Percentiles rank a stretch among this genome's conserved stretches.
Evolutionary conservation across 1,284 basidiomycete genomes (phyloP).

Genomic region (Boletellus deceptivus): DNA sequence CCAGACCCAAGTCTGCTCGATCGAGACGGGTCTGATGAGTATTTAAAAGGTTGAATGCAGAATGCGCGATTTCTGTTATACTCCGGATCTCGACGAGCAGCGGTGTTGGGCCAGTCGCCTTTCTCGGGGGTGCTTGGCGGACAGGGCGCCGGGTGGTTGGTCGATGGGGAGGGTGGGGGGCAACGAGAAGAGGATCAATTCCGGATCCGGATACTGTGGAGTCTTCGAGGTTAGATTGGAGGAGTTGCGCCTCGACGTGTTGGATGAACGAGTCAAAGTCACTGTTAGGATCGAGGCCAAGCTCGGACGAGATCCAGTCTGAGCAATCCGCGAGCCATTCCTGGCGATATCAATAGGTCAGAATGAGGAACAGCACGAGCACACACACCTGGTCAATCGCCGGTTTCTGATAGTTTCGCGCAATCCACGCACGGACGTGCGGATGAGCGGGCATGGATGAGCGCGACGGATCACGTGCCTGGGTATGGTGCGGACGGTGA

Average conservation of each 20-base stretch:
- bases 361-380: background rate
- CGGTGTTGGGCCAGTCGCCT: slow-evolving; percentile 39
- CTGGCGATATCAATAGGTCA: slow-evolving; percentile 32
- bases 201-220: slow-evolving; percentile 69
- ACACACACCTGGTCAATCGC: slow-evolving; percentile 52
- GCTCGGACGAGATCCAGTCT: slow-evolving; percentile 55
- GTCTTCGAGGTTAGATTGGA: slow-evolving; percentile 65
- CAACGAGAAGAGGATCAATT: slow-evolving; percentile 48
- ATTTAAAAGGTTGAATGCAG: slow-evolving; percentile 67
- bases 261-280: slow-evolving; percentile 49
- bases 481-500: slow-evolving; percentile 19
- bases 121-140: slow-evolving; percentile 17
- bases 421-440: slow-evolving; percentile 42
- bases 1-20: slow-evolving; percentile 48
- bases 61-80: slow-evolving; percentile 72
- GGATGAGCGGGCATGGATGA: slow-evolving; percentile 23
- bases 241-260: slow-evolving; percentile 61
- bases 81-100: slow-evolving; percentile 68
- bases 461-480: slow-evolving; percentile 9
- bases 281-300: slow-evolving; percentile 42
- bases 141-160: background rate
- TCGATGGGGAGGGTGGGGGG: slow-evolving; percentile 12
- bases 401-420: slow-evolving; percentile 50
- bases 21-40: slow-evolving; percentile 63
- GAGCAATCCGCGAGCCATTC: slow-evolving; percentile 74